These are phyloP conservation scores for Rehmannia glutinosa DNA, from an alignment of 257 asterid genomes.

Conservation along the genomic window DNA sequence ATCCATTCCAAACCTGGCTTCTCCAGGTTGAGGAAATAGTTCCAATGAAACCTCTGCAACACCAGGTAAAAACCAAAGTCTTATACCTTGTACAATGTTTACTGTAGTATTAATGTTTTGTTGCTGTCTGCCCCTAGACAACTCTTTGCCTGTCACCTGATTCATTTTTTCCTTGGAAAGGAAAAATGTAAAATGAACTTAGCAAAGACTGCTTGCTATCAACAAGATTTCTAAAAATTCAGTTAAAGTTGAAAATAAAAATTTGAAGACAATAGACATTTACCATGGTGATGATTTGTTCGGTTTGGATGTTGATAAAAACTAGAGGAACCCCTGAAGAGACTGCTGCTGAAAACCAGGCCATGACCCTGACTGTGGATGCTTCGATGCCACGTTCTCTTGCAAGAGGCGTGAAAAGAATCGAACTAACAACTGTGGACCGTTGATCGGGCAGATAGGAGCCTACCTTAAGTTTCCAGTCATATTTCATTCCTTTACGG, in stretches of 20 bases:
- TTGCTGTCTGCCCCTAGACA: constrained; percentile 25
- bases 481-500: constrained; percentile 34
- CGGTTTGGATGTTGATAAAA: constrained; percentile 44
- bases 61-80: constrained; percentile 56
- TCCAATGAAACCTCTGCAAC: constrained; percentile 30
- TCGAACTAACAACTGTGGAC: constrained; percentile 39
- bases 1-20: constrained; percentile 43
- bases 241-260: no score
- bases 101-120: constrained; percentile 16
- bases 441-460: constrained; percentile 38
- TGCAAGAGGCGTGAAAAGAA: constrained; percentile 41
- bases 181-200: no score
- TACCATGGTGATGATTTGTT: constrained; percentile 41
- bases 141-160: constrained; percentile 24
- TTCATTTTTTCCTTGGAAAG: no score
- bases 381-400: constrained; percentile 33
- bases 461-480: constrained; percentile 46
- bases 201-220: no score
- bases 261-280: no score
- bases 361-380: constrained; percentile 42
- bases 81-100: constrained; percentile 31
- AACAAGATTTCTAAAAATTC: no score
- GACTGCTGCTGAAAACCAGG: constrained; percentile 62
- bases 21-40: constrained; percentile 36
- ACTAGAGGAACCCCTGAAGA: constrained; percentile 46